These are phyloP conservation scores for Corynascus novoguineensis DNA, from an alignment of 495 filamentous ascomycete species.

Conservation along the genomic window DNA sequence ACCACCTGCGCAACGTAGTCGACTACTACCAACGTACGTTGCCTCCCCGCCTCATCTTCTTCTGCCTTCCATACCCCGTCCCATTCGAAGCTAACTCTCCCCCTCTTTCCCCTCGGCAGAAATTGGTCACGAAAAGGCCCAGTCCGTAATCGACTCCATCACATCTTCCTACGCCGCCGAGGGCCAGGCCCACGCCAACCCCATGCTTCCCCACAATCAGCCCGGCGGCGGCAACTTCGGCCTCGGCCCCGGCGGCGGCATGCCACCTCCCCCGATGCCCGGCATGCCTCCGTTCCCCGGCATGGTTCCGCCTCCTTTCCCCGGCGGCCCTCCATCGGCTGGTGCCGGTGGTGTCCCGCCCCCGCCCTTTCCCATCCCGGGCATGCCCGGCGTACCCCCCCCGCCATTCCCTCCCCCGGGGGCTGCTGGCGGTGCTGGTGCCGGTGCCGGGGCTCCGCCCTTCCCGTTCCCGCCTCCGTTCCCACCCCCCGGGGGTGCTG, in stretches of 20 bases:
- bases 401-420: background rate
- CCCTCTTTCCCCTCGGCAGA: slow-evolving; percentile 45
- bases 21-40: slow-evolving; percentile 93
- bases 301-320: slow-evolving; percentile 5
- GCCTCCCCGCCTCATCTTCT: background rate
- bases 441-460: slow-evolving; percentile 2
- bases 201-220: slow-evolving; percentile 63
- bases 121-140: slow-evolving; percentile 97
- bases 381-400: slow-evolving; percentile 32
- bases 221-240: slow-evolving; percentile 48
- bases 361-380: slow-evolving; percentile 53
- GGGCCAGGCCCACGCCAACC: slow-evolving; percentile 78
- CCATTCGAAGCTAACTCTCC: background rate
- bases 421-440: background rate
- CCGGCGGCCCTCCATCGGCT: too few species aligned
- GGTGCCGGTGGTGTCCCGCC: too few species aligned
- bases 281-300: slow-evolving; percentile 43
- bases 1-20: slow-evolving; percentile 93
- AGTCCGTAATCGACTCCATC: slow-evolving; percentile 96
- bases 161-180: slow-evolving; percentile 91
- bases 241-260: slow-evolving; percentile 24
- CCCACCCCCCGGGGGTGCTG: background rate
- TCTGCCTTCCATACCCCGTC: background rate
- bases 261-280: slow-evolving; percentile 15
- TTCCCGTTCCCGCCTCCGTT: slow-evolving; percentile 5